These are phyloP conservation scores for Euptelea pleiosperma DNA, from an alignment of 164 flowering plant genomes.

Conservation along the genomic window DNA sequence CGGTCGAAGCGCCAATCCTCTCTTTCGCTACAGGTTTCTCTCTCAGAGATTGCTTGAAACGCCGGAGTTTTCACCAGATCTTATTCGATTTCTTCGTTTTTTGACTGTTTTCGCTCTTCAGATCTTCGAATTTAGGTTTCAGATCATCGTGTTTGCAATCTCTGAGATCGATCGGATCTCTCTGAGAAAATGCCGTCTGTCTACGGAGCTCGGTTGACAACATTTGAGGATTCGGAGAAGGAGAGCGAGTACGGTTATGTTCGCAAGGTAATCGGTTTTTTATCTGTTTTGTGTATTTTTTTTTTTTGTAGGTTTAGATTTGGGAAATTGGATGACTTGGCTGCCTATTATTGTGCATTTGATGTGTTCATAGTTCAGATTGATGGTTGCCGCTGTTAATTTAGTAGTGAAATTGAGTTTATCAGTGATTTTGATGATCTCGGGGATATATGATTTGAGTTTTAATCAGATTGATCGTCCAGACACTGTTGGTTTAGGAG, in stretches of 20 bases:
- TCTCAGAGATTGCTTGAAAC: background rate
- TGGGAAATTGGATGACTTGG: background rate
- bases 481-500: background rate
- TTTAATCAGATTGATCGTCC: background rate
- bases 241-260: conserved; percentile 98
- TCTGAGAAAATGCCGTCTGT: conserved; percentile 55
- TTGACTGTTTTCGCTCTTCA: background rate
- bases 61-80: conserved; percentile 4
- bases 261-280: conserved; percentile 57
- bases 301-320: background rate
- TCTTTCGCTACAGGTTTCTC: background rate
- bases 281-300: background rate
- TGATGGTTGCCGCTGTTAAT: background rate
- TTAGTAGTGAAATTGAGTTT: background rate
- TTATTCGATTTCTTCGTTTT: background rate
- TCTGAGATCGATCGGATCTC: conserved; percentile 2
- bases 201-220: conserved; percentile 75
- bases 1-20: conserved; percentile 16
- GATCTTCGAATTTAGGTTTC: conserved; percentile 9
- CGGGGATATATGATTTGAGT: background rate
- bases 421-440: background rate
- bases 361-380: background rate
- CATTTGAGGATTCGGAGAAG: conserved; percentile 95
- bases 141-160: background rate
- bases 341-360: background rate